Evolutionary conservation across 176 grass and related monocot species (phyloP).

Genomic region (Zoysia japonica): DNA sequence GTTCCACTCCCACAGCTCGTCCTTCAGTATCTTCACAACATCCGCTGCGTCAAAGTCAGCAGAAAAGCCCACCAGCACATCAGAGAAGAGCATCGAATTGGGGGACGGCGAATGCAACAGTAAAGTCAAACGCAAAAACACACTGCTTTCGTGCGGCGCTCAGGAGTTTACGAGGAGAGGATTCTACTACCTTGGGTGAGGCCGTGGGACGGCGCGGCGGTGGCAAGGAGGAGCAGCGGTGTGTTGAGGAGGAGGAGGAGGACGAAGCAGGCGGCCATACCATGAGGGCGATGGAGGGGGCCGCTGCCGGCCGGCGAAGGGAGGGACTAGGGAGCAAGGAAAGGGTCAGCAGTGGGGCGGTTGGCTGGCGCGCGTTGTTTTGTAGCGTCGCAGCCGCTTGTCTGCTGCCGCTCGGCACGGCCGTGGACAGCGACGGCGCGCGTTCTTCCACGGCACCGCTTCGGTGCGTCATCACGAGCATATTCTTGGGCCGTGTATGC

Average conservation of each 20-base stretch:
- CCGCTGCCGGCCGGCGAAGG: constrained; percentile 40
- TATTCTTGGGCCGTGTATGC: constrained; percentile 40
- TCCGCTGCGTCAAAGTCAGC: constrained; percentile 42
- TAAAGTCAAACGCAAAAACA: background rate
- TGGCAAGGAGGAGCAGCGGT: background rate
- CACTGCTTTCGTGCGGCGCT: background rate
- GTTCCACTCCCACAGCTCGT: constrained; percentile 48
- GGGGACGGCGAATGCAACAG: background rate
- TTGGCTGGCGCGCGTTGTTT: constrained; percentile 43
- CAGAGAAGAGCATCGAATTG: constrained; percentile 18
- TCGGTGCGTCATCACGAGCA: constrained; percentile 35
- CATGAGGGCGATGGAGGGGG: constrained; percentile 9
- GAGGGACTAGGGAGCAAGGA: constrained; percentile 23
- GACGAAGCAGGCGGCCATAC: constrained; percentile 46
- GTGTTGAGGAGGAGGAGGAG: background rate
- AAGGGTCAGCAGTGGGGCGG: constrained; percentile 46
- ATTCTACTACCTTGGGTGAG: constrained; percentile 37
- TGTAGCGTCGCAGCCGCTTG: constrained; percentile 43
- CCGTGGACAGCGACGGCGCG: constrained; percentile 42
- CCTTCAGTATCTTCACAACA: constrained; percentile 47
- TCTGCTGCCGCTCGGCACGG: constrained; percentile 48
- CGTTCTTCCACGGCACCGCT: constrained; percentile 9
- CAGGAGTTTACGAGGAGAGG: background rate
- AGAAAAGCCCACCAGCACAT: background rate
- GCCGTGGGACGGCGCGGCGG: constrained; percentile 21